Conservation (phyloP, 2,329 filamentous ascomycete genomes). For the Colletotrichum sublineola region DNA sequence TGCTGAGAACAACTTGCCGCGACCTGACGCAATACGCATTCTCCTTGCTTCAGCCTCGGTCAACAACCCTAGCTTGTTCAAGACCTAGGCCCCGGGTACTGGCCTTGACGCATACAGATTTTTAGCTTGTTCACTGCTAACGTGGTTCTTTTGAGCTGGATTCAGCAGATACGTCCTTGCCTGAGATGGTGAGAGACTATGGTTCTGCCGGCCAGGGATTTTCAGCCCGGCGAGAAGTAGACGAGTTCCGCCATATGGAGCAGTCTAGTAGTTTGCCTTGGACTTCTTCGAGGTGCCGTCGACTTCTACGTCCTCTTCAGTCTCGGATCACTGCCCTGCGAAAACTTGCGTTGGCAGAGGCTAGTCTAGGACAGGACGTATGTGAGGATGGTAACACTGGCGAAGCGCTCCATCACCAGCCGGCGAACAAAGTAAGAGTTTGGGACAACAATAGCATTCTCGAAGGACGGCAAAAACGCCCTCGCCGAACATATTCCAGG, state of each 20-base stretch:
- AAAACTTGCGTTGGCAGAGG: slow-evolving; percentile 49
- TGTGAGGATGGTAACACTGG: background rate
- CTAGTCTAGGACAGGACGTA: background rate
- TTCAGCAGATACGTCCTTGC: background rate
- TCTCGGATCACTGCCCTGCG: slow-evolving; percentile 57
- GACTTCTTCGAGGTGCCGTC: slow-evolving; percentile 62
- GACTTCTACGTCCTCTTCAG: slow-evolving; percentile 61
- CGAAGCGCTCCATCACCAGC: background rate
- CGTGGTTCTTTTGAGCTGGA: background rate
- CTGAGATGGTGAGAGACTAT: background rate
- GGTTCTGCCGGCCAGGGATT: too few species aligned
- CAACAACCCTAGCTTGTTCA: background rate
- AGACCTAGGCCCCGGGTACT: too few species aligned
- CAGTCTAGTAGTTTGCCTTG: slow-evolving; percentile 47
- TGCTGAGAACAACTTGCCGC: background rate
- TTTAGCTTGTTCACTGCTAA: too few species aligned
- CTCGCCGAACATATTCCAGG: slow-evolving; percentile 40
- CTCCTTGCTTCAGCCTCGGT: background rate
- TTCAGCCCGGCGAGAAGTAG: background rate
- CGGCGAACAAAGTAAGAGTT: slow-evolving; percentile 14
- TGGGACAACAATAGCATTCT: slow-evolving; percentile 21
- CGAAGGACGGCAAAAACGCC: slow-evolving; percentile 43
- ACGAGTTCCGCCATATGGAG: background rate
- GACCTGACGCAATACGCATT: background rate
- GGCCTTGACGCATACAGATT: background rate